phyloP scores from a whole-genome alignment of 352 stramenopile genomes.

The Globisporangium sylvaticum region DNA sequence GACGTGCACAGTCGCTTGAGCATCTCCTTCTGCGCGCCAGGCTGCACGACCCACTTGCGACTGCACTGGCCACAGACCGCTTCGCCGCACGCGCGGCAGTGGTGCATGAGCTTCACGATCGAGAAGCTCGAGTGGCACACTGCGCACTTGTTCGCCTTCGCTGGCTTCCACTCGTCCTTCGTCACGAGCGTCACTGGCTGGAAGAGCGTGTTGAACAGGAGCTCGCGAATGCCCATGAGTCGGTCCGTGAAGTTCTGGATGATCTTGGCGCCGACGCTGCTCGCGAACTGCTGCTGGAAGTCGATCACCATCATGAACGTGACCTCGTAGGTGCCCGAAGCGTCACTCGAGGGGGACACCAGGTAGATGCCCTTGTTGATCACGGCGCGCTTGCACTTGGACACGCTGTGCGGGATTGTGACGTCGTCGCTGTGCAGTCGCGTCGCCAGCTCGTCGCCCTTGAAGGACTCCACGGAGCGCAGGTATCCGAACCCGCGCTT shows the following conservation, averaged over 20 bases:
- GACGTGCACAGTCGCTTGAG: conserved; percentile 77
- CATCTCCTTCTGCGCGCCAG: conserved; percentile 45
- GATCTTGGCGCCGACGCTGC: conserved; percentile 54
- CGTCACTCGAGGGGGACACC: conserved; percentile 33
- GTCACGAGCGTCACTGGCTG: conserved; percentile 59
- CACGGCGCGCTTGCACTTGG: conserved; percentile 81
- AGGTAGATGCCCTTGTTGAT: conserved; percentile 83
- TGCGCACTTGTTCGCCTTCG: conserved; percentile 51
- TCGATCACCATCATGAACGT: conserved; percentile 84
- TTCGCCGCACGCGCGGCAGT: conserved; percentile 80
- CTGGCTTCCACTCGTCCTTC: conserved; percentile 58
- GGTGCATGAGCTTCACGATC: conserved; percentile 69
- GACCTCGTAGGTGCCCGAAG: conserved; percentile 65
- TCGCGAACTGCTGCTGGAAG: conserved; percentile 78
- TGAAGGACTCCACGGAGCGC: conserved; percentile 78
- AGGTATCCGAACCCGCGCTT: conserved; percentile 75
- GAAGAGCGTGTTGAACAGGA: conserved; percentile 84
- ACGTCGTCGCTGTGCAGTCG: conserved; percentile 62
- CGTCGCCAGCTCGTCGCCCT: conserved; percentile 71
- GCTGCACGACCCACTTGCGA: conserved; percentile 77
- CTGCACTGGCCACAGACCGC: conserved; percentile 81
- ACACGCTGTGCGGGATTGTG: conserved; percentile 65
- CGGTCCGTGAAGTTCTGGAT: conserved; percentile 76
- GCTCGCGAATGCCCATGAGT: conserved; percentile 75
- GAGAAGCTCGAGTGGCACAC: conserved; percentile 71